Percentiles rank a stretch among this genome's conserved stretches.
These are phyloP conservation scores for Lecanicillium sp. DNA, from an alignment of 2,329 filamentous ascomycete genomes.

Conservation along the genomic window DNA sequence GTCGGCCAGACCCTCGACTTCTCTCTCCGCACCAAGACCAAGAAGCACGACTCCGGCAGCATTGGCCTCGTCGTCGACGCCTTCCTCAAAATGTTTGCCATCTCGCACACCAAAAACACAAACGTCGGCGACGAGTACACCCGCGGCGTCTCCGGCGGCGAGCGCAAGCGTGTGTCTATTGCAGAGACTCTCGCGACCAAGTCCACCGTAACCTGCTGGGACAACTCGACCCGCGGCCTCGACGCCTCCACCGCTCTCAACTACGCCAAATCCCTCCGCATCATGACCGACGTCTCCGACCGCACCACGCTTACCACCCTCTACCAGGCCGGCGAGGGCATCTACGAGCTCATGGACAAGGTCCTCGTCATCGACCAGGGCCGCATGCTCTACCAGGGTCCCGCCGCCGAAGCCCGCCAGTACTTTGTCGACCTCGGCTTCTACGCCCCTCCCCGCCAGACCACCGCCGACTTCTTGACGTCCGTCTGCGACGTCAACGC, in stretches of 20 bases:
- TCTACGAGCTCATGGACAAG: conserved; percentile 62
- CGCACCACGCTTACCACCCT: conserved; percentile 42
- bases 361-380: conserved; percentile 71
- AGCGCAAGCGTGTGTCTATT: conserved; percentile 74
- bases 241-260: conserved; percentile 75
- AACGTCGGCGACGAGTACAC: conserved; percentile 67
- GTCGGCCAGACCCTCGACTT: conserved; percentile 76
- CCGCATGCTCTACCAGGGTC: conserved; percentile 62
- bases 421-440: conserved; percentile 72
- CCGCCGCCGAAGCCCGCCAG: conserved; percentile 53
- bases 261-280: conserved; percentile 62
- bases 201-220: conserved; percentile 69
- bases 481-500: conserved; percentile 70
- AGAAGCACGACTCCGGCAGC: conserved; percentile 55
- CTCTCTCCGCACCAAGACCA: conserved; percentile 68
- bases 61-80: conserved; percentile 65
- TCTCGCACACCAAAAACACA: conserved; percentile 68
- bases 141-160: conserved; percentile 71
- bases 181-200: conserved; percentile 71
- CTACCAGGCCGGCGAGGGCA: conserved; percentile 39
- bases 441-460: conserved; percentile 63
- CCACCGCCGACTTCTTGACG: conserved; percentile 69
- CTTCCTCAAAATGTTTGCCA: conserved; percentile 72
- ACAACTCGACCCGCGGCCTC: conserved; percentile 74
- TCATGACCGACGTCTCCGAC: conserved; percentile 71